Percentiles rank a stretch among this genome's conserved stretches.
Conservation (phyloP, 1,284 basidiomycete genomes). For the Sanghuangporus baumii region DNA sequence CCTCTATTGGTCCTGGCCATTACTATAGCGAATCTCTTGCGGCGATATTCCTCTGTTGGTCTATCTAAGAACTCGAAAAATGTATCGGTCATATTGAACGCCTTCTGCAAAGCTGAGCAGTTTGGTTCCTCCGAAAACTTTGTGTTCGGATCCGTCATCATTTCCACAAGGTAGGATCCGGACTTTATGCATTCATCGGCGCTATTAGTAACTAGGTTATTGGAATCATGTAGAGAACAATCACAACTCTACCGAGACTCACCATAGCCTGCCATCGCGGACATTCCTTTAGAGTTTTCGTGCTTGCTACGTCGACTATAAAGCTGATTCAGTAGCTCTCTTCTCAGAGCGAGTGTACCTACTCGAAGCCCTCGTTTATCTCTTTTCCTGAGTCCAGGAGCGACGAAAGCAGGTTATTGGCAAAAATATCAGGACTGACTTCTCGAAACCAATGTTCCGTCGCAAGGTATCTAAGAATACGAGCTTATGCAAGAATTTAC, state of each 20-base stretch:
- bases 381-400: slow-evolving; percentile 20
- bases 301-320: background rate
- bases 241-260: background rate
- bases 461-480: slow-evolving; percentile 21
- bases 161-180: slow-evolving; percentile 31
- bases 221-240: background rate
- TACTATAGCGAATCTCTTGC: slow-evolving; percentile 29
- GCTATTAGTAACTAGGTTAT: slow-evolving; percentile 14
- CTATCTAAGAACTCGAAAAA: slow-evolving; percentile 28
- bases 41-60: slow-evolving; percentile 25
- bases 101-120: slow-evolving; percentile 28
- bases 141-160: slow-evolving; percentile 28
- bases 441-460: slow-evolving; percentile 23
- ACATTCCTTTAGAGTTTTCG: slow-evolving; percentile 9
- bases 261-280: slow-evolving; percentile 10
- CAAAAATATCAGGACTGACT: slow-evolving; percentile 19
- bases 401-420: slow-evolving; percentile 19
- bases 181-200: slow-evolving; percentile 29
- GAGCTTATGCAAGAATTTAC: slow-evolving; percentile 8
- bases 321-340: too few species aligned
- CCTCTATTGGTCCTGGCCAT: slow-evolving; percentile 29
- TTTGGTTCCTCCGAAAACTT: slow-evolving; percentile 26
- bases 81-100: slow-evolving; percentile 22
- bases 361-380: background rate
- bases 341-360: too few species aligned